phyloP scores from a whole-genome alignment of 495 filamentous ascomycete species.

The Ramalina peruviana region DNA sequence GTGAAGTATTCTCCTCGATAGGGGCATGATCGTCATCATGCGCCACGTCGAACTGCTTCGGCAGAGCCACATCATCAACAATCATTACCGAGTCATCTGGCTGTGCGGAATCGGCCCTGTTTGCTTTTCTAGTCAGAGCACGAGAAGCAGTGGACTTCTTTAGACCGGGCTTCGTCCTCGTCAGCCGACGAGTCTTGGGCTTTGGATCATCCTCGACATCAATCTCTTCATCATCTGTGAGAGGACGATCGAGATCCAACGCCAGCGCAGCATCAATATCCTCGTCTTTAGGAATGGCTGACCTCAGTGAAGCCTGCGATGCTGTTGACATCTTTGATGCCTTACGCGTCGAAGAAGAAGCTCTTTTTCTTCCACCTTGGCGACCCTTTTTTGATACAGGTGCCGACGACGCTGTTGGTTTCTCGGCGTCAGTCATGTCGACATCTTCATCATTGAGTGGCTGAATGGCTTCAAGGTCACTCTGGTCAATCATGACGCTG shows the following conservation, averaged over 20 bases:
- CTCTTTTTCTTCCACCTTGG: slow-evolving; percentile 28
- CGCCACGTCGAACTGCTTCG: background rate
- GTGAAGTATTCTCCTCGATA: background rate
- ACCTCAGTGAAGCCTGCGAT: slow-evolving; percentile 25
- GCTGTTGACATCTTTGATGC: slow-evolving; percentile 38
- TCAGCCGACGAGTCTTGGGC: slow-evolving; percentile 15
- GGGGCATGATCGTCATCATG: background rate
- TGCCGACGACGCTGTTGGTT: slow-evolving; percentile 2
- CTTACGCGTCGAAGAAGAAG: slow-evolving; percentile 35
- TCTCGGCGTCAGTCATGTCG: slow-evolving; percentile 10
- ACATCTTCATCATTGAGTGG: slow-evolving; percentile 18
- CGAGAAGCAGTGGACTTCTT: slow-evolving; percentile 14
- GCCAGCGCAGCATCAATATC: slow-evolving; percentile 57
- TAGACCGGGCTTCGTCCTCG: slow-evolving; percentile 13
- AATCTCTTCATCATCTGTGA: slow-evolving; percentile 43
- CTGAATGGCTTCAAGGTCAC: slow-evolving; percentile 9
- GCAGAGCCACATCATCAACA: background rate
- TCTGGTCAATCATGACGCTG: slow-evolving; percentile 22
- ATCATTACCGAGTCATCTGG: background rate
- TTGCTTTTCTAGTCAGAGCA: slow-evolving; percentile 13
- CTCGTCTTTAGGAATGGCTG: slow-evolving; percentile 39
- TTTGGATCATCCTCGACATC: slow-evolving; percentile 1
- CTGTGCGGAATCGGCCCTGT: slow-evolving; percentile 10
- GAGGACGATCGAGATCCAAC: slow-evolving; percentile 46
- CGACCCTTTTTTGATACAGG: slow-evolving; percentile 21